phyloP scores from a whole-genome alignment of 2,329 filamentous ascomycete genomes.

The Venturia nashicola region DNA sequence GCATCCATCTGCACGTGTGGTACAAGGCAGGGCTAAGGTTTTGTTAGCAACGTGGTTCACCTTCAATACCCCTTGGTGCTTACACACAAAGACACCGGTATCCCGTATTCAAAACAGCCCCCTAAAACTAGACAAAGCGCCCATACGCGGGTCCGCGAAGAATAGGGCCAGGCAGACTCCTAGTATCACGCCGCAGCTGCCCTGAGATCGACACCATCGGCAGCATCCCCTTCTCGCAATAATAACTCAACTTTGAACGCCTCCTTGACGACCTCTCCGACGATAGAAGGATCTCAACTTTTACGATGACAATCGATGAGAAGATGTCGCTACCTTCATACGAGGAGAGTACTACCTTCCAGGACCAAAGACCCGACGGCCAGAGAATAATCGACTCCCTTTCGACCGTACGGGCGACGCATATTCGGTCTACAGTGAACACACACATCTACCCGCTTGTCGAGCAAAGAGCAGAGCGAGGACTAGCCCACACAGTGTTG shows the following conservation, averaged over 20 bases:
- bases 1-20: background rate
- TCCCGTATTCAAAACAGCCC: background rate
- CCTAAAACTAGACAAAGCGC: background rate
- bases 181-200: background rate
- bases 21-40: background rate
- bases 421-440: slow-evolving; percentile 27
- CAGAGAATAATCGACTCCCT: slow-evolving; percentile 25
- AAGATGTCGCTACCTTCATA: slow-evolving; percentile 14
- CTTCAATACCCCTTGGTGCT: background rate
- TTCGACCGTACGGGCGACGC: slow-evolving; percentile 25
- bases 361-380: slow-evolving; percentile 12
- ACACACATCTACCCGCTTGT: slow-evolving; percentile 30
- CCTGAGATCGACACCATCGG: background rate
- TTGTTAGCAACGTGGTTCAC: background rate
- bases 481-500: slow-evolving; percentile 31
- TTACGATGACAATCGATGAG: background rate
- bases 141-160: background rate
- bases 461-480: slow-evolving; percentile 25
- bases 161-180: background rate
- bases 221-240: background rate
- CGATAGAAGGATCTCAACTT: background rate
- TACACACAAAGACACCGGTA: background rate
- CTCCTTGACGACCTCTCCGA: background rate
- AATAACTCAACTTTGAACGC: background rate
- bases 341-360: slow-evolving; percentile 12